A percentile compares a stretch with the other conserved stretches of the same genome.
Evolutionary conservation across 2,329 filamentous ascomycete species (phyloP).

Genomic region (Aspergillus texensis): DNA sequence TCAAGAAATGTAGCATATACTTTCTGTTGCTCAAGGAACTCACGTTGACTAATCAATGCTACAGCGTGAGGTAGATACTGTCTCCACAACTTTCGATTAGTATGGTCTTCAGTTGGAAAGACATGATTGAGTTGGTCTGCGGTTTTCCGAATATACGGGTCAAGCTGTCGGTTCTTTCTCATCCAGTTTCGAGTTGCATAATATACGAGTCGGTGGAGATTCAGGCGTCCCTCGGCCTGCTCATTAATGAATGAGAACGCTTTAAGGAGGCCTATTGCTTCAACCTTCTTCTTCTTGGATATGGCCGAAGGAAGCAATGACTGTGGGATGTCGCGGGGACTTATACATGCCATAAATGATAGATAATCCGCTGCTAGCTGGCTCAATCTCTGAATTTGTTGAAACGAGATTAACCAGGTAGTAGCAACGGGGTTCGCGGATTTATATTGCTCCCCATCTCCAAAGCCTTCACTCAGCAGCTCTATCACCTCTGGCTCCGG

Average conservation of each 20-base stretch:
- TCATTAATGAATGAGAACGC: constrained; percentile 23
- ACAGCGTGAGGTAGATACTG: constrained; percentile 23
- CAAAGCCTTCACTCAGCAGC: constrained; percentile 16
- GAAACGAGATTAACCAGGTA: constrained; percentile 9
- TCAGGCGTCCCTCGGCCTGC: constrained; percentile 9
- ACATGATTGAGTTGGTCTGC: constrained; percentile 4
- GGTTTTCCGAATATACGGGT: constrained; percentile 11
- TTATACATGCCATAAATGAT: too few species aligned
- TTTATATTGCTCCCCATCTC: constrained; percentile 12
- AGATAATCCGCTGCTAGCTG: too few species aligned
- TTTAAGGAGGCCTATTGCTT: constrained; percentile 32
- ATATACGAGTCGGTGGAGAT: constrained; percentile 34
- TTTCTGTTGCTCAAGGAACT: not conserved
- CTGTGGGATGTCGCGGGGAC: constrained; percentile 26
- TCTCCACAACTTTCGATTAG: constrained; percentile 18
- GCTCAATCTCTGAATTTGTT: too few species aligned
- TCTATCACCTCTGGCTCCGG: constrained; percentile 11
- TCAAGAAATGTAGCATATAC: not conserved
- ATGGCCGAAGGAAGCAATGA: constrained; percentile 32
- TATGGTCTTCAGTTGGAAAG: constrained; percentile 13
- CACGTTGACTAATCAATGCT: not conserved
- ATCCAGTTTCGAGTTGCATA: constrained; percentile 10
- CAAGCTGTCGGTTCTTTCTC: constrained; percentile 19
- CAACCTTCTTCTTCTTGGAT: constrained; percentile 22
- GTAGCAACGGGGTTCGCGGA: constrained; percentile 9